phyloP scores from a whole-genome alignment of 2,329 filamentous ascomycete genomes.

The Diaporthe sp. region DNA sequence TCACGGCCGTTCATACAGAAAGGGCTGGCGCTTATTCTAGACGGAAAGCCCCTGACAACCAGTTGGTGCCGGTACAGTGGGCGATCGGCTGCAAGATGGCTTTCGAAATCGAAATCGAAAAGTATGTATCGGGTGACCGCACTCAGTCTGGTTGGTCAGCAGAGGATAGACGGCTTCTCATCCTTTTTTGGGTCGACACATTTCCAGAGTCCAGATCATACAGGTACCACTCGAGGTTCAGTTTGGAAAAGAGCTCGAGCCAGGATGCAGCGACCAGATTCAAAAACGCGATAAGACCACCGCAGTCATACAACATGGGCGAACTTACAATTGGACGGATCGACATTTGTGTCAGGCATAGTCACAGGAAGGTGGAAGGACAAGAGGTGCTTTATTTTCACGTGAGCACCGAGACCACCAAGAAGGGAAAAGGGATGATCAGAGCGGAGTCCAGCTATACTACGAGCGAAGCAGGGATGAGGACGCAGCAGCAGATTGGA shows the following conservation, averaged over 20 bases:
- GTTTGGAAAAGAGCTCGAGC: background rate
- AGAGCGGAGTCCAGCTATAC: background rate
- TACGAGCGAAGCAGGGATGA: background rate
- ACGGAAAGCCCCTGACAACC: background rate
- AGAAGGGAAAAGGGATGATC: background rate
- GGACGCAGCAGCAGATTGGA: background rate
- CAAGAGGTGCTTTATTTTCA: background rate
- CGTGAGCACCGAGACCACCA: background rate
- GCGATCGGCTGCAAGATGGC: background rate
- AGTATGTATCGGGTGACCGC: background rate
- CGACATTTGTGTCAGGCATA: too few species aligned
- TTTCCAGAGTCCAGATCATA: background rate
- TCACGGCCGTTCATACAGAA: background rate
- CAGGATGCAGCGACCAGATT: background rate
- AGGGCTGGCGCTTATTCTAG: background rate
- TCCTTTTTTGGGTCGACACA: background rate
- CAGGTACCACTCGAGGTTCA: background rate
- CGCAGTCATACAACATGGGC: background rate
- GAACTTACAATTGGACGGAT: background rate
- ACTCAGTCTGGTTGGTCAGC: background rate
- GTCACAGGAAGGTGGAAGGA: background rate
- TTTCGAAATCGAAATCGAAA: background rate
- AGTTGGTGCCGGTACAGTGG: background rate
- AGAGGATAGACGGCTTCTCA: background rate
- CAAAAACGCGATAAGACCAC: background rate